Evolutionary conservation across 768 basidiomycete genomes (phyloP).

Genomic region (Mycena rosella): DNA sequence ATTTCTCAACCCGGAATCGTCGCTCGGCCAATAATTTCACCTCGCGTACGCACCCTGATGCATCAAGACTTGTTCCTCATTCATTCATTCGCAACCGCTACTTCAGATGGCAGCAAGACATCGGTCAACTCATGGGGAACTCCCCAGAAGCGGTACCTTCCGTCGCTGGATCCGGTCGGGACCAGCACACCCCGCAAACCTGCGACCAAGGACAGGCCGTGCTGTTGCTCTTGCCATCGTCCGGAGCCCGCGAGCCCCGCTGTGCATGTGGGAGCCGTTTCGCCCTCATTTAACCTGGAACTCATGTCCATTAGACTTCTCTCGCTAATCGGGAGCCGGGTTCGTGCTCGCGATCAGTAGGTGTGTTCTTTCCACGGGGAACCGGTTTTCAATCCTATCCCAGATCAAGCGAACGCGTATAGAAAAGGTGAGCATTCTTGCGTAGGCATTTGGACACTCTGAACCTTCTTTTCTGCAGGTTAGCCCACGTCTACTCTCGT

Average conservation of each 20-base stretch:
- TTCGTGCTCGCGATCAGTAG: conserved; percentile 11
- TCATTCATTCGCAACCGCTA: not conserved
- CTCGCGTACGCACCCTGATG: conserved; percentile 27
- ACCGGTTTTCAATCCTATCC: not conserved
- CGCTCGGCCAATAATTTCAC: conserved; percentile 26
- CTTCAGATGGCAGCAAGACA: conserved; percentile 29
- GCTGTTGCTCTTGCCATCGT: conserved; percentile 30
- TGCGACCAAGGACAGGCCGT: not conserved
- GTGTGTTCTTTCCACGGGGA: not conserved
- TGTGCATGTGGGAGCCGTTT: not conserved
- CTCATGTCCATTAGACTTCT: not conserved
- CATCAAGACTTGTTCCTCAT: no score
- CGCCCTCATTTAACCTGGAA: not conserved
- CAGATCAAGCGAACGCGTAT: conserved; percentile 22
- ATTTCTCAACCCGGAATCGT: conserved; percentile 31
- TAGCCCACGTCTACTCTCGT: not conserved
- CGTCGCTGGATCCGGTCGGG: not conserved
- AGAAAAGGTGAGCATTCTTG: conserved; percentile 1
- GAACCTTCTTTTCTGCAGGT: conserved; percentile 5
- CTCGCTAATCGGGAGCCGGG: not conserved
- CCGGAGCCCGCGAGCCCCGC: not conserved
- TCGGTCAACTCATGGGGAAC: conserved; percentile 27
- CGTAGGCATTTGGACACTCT: not conserved
- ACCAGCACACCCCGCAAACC: conserved; percentile 23
- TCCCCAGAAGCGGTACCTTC: conserved; percentile 2